phyloP scores from a whole-genome alignment of 495 filamentous ascomycete genomes.

The Clavariopsis aquatica region DNA sequence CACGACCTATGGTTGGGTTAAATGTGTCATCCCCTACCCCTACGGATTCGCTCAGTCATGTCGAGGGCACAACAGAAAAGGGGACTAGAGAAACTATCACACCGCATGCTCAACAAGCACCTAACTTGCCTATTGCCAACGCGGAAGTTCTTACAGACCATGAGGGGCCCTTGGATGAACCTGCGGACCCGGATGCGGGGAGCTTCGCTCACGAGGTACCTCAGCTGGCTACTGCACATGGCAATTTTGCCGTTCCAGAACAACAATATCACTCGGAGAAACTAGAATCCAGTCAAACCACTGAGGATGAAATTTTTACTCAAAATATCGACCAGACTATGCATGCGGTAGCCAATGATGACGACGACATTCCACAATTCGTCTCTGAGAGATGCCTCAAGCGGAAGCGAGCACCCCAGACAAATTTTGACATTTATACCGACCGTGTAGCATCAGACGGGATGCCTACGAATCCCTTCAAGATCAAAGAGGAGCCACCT shows the following conservation, averaged over 20 bases:
- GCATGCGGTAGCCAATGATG: not conserved
- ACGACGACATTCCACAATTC: conserved; percentile 40
- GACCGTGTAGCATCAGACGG: conserved; percentile 17
- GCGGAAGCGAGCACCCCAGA: conserved; percentile 32
- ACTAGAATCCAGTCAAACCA: conserved; percentile 42
- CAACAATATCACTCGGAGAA: not conserved
- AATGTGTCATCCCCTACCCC: conserved; percentile 16
- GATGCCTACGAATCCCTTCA: conserved; percentile 34
- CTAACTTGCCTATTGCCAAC: not conserved
- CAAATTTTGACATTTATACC: not conserved
- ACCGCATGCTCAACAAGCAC: not conserved
- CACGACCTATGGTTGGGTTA: conserved; percentile 1
- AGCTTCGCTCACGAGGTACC: not conserved
- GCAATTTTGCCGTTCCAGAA: not conserved
- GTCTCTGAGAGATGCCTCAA: conserved; percentile 43
- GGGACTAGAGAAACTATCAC: not conserved
- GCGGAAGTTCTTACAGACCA: no score
- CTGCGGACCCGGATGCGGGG: not conserved
- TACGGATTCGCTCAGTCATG: not conserved
- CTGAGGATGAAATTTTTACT: conserved; percentile 32
- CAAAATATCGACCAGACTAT: not conserved
- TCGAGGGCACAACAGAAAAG: not conserved
- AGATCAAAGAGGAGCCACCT: conserved; percentile 41
- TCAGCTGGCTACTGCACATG: not conserved
- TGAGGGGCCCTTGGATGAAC: not conserved